Base-by-base conservation (phyloP, 805 yeast genomes). In the Saccharomycopsis fibuligera region DNA sequence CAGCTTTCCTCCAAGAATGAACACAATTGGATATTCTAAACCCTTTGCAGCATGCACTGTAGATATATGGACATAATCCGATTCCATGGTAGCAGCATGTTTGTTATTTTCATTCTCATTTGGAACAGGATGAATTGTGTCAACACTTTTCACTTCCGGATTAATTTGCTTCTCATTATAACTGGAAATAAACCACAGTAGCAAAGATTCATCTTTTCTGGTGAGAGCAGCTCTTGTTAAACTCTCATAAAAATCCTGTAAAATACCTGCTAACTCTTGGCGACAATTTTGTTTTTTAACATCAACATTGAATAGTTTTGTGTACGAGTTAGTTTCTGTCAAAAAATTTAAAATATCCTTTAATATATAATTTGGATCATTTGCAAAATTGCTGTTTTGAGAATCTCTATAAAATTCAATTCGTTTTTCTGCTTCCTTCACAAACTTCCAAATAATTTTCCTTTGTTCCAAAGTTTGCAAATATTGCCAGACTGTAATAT, bases 31-130 rank as follows among this genome's bases (percentile, higher is more conserved):
- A 21, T 14, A 21, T 22, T 84, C 89, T 3, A 83, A 61, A 0
- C 93, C 91, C 56, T 85, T 85, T 1, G 90, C 79, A 0, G 86
- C 70, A 61, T 85, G 91, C 1, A 85, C 75, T 0, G 91, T 85
- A 0, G 88, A 78, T 1, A 83, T 55, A 44, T 77, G 78, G 5
- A 83, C 65, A 16, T n/a, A n/a, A n/a, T n/a, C n/a, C n/a, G n/a
- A 69, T 60, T 35, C 61, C 49, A n/a, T 8, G 22, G 14, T 35
- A 31, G 12, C 27, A 14, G 12, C 12, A 12, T 8, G 10, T n/a
- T 23, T 21, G 14, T 21, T 17, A 10, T 19, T 36, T 5, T 30
- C 35, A 27, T 5, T 10, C 27, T 41, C 29, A 16, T 12, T 19
- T 25, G 33, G 22, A 6, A 17, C n/a, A 10, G 33, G 33, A 9